Evolutionary conservation across 139 green algal species (phyloP).

Genomic region (Chlorella sp.): DNA sequence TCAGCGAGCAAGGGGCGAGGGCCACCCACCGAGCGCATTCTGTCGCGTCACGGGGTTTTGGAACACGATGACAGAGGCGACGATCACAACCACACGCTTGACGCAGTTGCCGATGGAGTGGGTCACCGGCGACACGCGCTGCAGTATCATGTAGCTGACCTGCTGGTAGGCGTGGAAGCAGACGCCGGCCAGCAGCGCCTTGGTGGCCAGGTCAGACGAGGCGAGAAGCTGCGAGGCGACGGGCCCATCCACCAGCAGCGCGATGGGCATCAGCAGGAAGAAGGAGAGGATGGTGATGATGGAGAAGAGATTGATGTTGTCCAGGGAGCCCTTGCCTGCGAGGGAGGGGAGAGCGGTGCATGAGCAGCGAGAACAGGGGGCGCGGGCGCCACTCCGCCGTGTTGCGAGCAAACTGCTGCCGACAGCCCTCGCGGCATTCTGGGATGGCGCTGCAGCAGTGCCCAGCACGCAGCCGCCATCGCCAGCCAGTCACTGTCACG

Average conservation of each 20-base stretch:
- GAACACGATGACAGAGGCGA: conserved; percentile 91
- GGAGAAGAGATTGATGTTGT: conserved; percentile 95
- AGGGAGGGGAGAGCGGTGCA: too few relatives aligned
- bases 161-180: conserved; percentile 98
- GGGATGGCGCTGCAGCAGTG: too few relatives aligned
- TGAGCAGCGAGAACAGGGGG: not conserved
- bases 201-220: conserved; percentile 46
- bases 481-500: too few relatives aligned
- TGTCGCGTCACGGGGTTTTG: conserved; percentile 79
- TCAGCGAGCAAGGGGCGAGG: too few relatives aligned
- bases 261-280: conserved; percentile 78
- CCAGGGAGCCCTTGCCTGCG: conserved; percentile 59
- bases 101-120: conserved; percentile 99
- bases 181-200: conserved; percentile 69
- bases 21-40: conserved; percentile 59
- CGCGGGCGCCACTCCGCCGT: too few relatives aligned
- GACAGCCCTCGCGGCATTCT: too few relatives aligned
- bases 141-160: conserved; percentile 89
- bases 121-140: conserved; percentile 91
- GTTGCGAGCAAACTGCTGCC: too few relatives aligned
- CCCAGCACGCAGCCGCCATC: too few relatives aligned
- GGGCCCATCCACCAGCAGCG: conserved; percentile 62
- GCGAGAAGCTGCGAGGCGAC: not conserved
- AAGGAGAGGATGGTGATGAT: conserved; percentile 95
- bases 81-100: conserved; percentile 97